Conservation (phyloP, 2,329 filamentous ascomycete genomes). For the Tolypocladium endophyticum region DNA sequence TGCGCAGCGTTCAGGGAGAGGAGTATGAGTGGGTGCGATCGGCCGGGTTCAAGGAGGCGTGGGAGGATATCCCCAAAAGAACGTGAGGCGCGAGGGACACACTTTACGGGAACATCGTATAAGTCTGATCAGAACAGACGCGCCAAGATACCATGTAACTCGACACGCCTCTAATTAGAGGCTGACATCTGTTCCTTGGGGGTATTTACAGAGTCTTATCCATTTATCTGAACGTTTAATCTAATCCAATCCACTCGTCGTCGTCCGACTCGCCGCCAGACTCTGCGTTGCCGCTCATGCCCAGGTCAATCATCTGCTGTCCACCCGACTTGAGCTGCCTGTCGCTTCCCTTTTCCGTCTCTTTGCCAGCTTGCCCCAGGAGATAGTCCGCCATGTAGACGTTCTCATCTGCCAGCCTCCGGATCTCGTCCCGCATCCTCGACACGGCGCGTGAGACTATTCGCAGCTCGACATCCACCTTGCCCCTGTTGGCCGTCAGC, state of each 20-base stretch:
- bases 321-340: constrained; percentile 8
- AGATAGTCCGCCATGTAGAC: constrained; percentile 83
- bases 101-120: background rate
- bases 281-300: constrained; percentile 19
- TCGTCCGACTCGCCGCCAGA: constrained; percentile 26
- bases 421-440: constrained; percentile 72
- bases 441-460: constrained; percentile 71
- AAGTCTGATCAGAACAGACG: background rate
- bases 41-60: constrained; percentile 55
- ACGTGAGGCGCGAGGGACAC: background rate
- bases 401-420: constrained; percentile 77
- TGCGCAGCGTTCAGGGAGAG: constrained; percentile 48
- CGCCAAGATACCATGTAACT: background rate
- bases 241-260: constrained; percentile 38
- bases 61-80: constrained; percentile 34
- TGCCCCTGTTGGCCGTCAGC: constrained; percentile 69
- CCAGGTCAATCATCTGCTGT: constrained; percentile 15
- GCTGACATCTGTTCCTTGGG: background rate
- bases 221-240: constrained; percentile 20
- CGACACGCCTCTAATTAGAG: background rate
- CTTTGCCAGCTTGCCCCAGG: constrained; percentile 35
- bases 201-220: constrained; percentile 1
- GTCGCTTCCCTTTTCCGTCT: constrained; percentile 13
- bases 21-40: constrained; percentile 49
- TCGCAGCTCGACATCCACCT: constrained; percentile 75